Evolutionary conservation across 1,284 basidiomycete species (phyloP).

Genomic region (Mycena sp.): DNA sequence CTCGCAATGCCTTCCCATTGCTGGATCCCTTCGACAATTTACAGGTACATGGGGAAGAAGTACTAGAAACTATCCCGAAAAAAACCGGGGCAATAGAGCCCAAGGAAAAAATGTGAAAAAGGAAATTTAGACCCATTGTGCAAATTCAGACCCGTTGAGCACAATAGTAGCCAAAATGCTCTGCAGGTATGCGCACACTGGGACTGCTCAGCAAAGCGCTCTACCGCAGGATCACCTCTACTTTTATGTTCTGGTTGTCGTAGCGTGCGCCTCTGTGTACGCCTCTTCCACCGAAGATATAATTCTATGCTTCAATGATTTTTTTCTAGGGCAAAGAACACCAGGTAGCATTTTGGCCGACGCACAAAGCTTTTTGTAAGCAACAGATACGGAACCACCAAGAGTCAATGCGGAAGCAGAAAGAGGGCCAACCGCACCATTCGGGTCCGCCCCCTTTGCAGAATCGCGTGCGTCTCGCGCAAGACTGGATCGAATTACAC

Average conservation of each 20-base stretch:
- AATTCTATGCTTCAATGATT: neutral
- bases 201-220: neutral
- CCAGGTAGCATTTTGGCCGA: neutral
- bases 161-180: neutral
- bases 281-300: neutral
- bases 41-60: too few relatives aligned
- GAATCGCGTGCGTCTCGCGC: neutral
- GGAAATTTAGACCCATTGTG: too few relatives aligned
- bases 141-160: too few relatives aligned
- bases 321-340: neutral
- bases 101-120: too few relatives aligned
- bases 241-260: neutral
- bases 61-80: too few relatives aligned
- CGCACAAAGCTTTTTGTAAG: neutral
- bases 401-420: neutral
- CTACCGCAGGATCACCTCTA: neutral
- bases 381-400: neutral
- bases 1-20: too few relatives aligned
- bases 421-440: neutral
- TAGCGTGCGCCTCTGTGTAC: slow-evolving; percentile 1
- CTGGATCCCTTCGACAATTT: too few relatives aligned
- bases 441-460: neutral
- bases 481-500: slow-evolving; percentile 2
- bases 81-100: too few relatives aligned
- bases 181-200: neutral